A percentile compares a stretch with the other conserved stretches of the same genome.
Conservation (phyloP, 1,284 basidiomycete species). For the Ganoderma leucocontextum region DNA sequence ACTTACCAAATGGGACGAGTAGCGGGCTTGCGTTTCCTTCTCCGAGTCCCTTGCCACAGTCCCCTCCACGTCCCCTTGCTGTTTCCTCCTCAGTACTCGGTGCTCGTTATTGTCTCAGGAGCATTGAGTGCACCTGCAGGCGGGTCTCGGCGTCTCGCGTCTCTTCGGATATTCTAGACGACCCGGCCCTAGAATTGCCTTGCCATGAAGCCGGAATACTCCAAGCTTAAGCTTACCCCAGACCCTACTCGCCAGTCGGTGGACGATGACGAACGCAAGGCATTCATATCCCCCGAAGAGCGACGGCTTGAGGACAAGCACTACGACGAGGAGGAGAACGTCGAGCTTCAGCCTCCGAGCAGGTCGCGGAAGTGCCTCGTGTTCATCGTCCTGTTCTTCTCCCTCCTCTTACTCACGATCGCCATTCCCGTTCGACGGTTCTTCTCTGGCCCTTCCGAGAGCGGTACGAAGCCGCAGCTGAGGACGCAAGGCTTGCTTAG, state of each 20-base stretch:
- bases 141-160: not conserved
- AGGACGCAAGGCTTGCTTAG: constrained; percentile 54
- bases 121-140: constrained; percentile 5
- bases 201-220: constrained; percentile 24
- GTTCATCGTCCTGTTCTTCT: constrained; percentile 52
- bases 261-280: constrained; percentile 50
- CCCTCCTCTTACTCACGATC: constrained; percentile 41
- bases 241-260: constrained; percentile 18
- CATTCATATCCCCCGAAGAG: constrained; percentile 47
- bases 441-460: constrained; percentile 33
- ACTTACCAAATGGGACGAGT: no score
- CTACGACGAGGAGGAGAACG: constrained; percentile 34
- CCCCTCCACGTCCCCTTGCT: not conserved
- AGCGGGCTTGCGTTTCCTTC: not conserved
- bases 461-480: constrained; percentile 36
- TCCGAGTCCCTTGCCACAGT: not conserved
- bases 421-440: constrained; percentile 27
- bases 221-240: constrained; percentile 10
- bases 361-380: constrained; percentile 48
- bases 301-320: constrained; percentile 23
- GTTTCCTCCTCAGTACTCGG: not conserved
- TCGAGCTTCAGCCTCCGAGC: constrained; percentile 47
- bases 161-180: not conserved
- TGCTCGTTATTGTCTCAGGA: not conserved
- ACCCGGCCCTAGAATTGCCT: not conserved